These are phyloP conservation scores for Pterocarpus santalinus DNA, from an alignment of 306 rosid species.

Conservation along the genomic window DNA sequence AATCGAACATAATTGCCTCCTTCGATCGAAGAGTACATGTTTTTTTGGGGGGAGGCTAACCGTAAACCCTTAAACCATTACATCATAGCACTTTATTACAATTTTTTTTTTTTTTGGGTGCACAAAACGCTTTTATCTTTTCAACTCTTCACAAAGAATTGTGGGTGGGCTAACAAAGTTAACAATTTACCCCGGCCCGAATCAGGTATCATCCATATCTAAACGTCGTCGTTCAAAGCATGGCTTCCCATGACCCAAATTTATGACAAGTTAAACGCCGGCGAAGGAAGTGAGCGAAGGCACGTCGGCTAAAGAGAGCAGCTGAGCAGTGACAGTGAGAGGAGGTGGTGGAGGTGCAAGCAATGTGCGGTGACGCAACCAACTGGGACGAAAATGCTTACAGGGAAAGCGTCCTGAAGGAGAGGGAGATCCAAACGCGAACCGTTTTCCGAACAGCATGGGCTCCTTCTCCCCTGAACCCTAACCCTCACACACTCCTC, in stretches of 20 bases:
- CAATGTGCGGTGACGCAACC: conserved; percentile 81
- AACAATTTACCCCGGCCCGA: background rate
- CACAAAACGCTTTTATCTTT: too few relatives aligned
- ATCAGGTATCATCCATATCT: background rate
- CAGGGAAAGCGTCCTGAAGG: conserved; percentile 72
- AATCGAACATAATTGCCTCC: too few relatives aligned
- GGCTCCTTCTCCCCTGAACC: conserved; percentile 73
- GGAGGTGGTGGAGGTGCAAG: background rate
- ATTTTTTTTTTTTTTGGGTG: too few relatives aligned
- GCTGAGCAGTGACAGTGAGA: background rate
- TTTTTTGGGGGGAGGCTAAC: too few relatives aligned
- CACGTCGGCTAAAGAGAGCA: background rate
- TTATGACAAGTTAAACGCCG: background rate
- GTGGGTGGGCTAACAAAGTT: background rate
- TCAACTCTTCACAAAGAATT: too few relatives aligned
- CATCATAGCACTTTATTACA: too few relatives aligned
- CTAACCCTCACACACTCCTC: conserved; percentile 68
- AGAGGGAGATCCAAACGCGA: conserved; percentile 79
- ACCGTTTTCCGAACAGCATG: conserved; percentile 90
- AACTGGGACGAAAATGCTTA: conserved; percentile 90
- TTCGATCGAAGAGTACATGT: too few relatives aligned
- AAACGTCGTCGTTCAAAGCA: conserved; percentile 21
- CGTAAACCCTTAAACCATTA: too few relatives aligned
- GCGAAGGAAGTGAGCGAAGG: background rate
- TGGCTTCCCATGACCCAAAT: too few relatives aligned